Evolutionary conservation across 1,139 yeast species (phyloP).

Genomic region (Ogataea hybrid): DNA sequence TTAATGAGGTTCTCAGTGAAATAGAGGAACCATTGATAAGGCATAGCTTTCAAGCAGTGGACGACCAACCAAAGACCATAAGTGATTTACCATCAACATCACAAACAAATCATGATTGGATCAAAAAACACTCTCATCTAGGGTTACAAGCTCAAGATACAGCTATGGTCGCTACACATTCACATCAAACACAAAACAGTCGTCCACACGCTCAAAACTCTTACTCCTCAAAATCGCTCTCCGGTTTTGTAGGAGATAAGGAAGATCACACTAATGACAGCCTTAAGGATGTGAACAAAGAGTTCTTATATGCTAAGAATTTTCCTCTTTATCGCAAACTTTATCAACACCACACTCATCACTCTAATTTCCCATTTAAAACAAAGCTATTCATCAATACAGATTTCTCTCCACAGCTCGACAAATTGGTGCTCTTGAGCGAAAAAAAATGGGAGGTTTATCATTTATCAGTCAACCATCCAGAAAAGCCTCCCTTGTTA

Average conservation of each 20-base stretch:
- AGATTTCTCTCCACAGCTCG: constrained; percentile 62
- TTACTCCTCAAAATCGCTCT: constrained; percentile 23
- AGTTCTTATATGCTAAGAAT: constrained; percentile 69
- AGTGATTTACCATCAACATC: neutral
- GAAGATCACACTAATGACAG: constrained; percentile 9
- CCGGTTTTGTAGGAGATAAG: constrained; percentile 22
- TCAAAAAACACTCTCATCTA: too few relatives aligned
- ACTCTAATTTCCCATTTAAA: constrained; percentile 42
- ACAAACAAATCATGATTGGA: neutral
- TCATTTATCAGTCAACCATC: constrained; percentile 41
- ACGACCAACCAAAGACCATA: neutral
- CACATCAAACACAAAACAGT: constrained; percentile 12
- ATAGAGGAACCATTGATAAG: constrained; percentile 5
- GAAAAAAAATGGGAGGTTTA: constrained; percentile 75
- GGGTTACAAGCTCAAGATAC: too few relatives aligned
- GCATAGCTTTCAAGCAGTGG: too few relatives aligned
- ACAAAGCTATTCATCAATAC: constrained; percentile 53
- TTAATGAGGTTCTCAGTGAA: constrained; percentile 33
- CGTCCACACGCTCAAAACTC: constrained; percentile 21
- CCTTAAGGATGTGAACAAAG: constrained; percentile 37
- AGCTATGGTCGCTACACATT: too few relatives aligned
- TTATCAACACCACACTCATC: constrained; percentile 63
- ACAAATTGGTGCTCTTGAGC: constrained; percentile 61
- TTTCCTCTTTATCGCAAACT: constrained; percentile 80
- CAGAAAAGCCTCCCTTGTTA: constrained; percentile 50